These are phyloP conservation scores for Aechmea fasciata DNA, from an alignment of 176 grass and related monocot species.

Conservation along the genomic window DNA sequence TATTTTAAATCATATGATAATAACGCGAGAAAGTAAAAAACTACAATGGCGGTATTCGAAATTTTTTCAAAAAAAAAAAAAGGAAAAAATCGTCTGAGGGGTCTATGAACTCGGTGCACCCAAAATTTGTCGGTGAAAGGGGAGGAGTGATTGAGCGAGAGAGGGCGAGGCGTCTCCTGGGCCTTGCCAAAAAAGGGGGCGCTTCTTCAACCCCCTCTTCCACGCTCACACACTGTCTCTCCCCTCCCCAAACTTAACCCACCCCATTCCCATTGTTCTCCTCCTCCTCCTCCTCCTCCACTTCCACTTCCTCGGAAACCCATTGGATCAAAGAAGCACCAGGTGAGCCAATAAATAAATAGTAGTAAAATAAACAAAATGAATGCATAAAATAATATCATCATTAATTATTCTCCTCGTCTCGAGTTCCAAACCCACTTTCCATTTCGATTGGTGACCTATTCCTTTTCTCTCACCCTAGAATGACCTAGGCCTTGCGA, in stretches of 20 bases:
- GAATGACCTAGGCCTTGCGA: slow-evolving; percentile 18
- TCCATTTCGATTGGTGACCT: slow-evolving; percentile 14
- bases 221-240: background rate
- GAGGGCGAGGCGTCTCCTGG: background rate
- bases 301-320: background rate
- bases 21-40: too few species aligned
- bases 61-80: too few species aligned
- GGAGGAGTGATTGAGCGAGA: too few species aligned
- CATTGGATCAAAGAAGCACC: background rate
- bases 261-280: background rate
- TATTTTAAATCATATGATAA: too few species aligned
- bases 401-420: too few species aligned
- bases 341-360: background rate
- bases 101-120: too few species aligned
- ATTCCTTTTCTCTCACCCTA: slow-evolving; percentile 10
- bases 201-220: background rate
- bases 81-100: too few species aligned
- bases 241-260: background rate
- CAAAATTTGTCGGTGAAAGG: too few species aligned
- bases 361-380: background rate
- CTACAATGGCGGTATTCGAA: too few species aligned
- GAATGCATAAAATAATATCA: background rate
- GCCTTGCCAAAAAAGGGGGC: background rate
- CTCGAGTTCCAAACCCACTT: slow-evolving; percentile 16
- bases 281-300: background rate